These are phyloP conservation scores for Gossypium laxum DNA, from an alignment of 441 rosid species.

Conservation along the genomic window DNA sequence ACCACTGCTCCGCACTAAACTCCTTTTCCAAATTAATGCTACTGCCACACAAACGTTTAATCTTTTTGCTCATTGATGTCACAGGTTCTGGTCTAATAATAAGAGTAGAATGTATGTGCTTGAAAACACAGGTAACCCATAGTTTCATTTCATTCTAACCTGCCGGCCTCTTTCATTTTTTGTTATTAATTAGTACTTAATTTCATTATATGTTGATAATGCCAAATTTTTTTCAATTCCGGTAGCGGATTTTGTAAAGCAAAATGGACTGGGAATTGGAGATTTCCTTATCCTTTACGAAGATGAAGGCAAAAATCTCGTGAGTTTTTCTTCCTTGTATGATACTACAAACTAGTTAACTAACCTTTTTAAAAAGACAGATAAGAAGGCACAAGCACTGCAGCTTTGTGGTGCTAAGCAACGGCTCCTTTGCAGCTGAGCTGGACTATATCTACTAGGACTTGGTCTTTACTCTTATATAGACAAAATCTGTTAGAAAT, in stretches of 20 bases:
- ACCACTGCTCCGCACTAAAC: slow-evolving; percentile 11
- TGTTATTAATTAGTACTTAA: background rate
- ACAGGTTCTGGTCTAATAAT: slow-evolving; percentile 69
- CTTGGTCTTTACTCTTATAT: background rate
- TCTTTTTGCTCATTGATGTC: slow-evolving; percentile 14
- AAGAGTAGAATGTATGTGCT: slow-evolving; percentile 81
- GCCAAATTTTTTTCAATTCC: background rate
- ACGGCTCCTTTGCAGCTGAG: slow-evolving; percentile 1
- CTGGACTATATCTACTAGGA: background rate
- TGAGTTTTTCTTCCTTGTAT: slow-evolving; percentile 34
- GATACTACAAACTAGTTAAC: background rate
- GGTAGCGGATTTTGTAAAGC: slow-evolving; percentile 57
- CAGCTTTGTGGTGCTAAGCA: slow-evolving; percentile 6
- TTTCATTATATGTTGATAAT: background rate
- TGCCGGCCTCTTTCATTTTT: background rate
- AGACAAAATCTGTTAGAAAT: slow-evolving; percentile 2
- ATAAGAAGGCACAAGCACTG: background rate
- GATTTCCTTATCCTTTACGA: slow-evolving; percentile 59
- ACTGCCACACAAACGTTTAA: too few species aligned
- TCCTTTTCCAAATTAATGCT: too few species aligned
- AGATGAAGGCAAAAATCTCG: slow-evolving; percentile 64
- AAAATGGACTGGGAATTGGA: slow-evolving; percentile 39
- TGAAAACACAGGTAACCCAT: slow-evolving; percentile 50
- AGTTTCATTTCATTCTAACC: background rate
- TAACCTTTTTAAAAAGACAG: slow-evolving; percentile 4